Evolutionary conservation across 169 alveolate genomes (phyloP).

Genomic region (Perkinsus marinus): DNA sequence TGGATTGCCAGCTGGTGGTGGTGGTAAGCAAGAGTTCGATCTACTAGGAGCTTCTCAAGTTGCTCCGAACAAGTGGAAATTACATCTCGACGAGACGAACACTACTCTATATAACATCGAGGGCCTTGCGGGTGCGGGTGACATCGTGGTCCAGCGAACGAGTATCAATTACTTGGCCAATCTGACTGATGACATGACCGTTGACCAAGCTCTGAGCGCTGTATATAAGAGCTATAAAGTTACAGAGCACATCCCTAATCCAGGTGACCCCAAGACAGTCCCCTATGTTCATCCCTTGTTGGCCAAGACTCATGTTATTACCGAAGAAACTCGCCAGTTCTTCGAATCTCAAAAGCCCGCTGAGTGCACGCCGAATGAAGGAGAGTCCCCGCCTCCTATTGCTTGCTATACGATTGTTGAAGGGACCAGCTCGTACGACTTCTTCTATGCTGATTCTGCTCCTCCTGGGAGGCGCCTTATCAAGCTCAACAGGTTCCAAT

Average conservation of each 20-base stretch:
- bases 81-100: not conserved
- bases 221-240: not conserved
- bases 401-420: not conserved
- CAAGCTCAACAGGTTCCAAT: not conserved
- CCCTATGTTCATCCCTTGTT: not conserved
- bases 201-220: not conserved
- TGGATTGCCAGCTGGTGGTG: not conserved
- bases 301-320: not conserved
- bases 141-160: not conserved
- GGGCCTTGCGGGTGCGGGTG: not conserved
- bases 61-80: not conserved
- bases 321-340: not conserved
- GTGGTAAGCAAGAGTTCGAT: not conserved
- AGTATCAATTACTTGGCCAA: not conserved
- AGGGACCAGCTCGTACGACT: not conserved
- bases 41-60: not conserved
- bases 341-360: not conserved
- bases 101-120: not conserved
- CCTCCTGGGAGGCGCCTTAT: not conserved
- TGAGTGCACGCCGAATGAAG: not conserved
- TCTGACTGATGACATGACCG: not conserved
- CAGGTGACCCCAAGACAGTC: not conserved
- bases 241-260: not conserved
- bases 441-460: not conserved
- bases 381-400: not conserved